phyloP scores from a whole-genome alignment of 768 basidiomycete genomes.

The Suillus americanus region DNA sequence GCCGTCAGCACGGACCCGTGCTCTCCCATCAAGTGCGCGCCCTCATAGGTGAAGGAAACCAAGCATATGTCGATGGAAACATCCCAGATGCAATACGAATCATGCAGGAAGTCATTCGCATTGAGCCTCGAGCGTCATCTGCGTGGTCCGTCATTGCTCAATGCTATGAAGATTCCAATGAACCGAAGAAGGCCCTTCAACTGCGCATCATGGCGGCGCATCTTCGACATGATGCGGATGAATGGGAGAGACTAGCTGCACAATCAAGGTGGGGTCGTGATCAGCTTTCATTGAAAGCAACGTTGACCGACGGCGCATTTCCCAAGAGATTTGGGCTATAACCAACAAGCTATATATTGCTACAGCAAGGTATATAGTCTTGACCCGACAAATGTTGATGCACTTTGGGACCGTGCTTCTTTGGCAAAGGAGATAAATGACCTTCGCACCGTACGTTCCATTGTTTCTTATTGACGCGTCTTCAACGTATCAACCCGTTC shows the following conservation, averaged over 20 bases:
- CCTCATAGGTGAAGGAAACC: constrained; percentile 84
- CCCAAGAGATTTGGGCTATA: constrained; percentile 59
- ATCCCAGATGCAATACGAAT: constrained; percentile 67
- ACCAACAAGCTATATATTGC: constrained; percentile 90
- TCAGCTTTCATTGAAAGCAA: background rate
- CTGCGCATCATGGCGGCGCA: constrained; percentile 90
- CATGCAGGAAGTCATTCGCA: constrained; percentile 91
- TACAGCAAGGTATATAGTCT: constrained; percentile 78
- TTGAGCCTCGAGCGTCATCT: constrained; percentile 79
- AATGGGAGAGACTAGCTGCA: constrained; percentile 80
- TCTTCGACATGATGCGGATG: constrained; percentile 77
- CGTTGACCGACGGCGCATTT: background rate
- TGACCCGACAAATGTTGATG: constrained; percentile 80
- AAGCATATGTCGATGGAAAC: constrained; percentile 76
- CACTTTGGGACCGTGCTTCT: constrained; percentile 86
- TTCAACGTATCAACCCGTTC: background rate
- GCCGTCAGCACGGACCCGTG: constrained; percentile 54
- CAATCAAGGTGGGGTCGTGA: constrained; percentile 58
- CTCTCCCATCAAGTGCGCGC: constrained; percentile 71
- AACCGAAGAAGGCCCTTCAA: constrained; percentile 72
- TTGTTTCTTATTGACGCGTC: background rate
- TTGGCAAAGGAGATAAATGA: constrained; percentile 78
- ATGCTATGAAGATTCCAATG: constrained; percentile 73
- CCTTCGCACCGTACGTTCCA: constrained; percentile 53
- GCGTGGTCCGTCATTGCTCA: constrained; percentile 90